Conservation (phyloP, 2,329 filamentous ascomycete species). For the Colletotrichum melonis region DNA sequence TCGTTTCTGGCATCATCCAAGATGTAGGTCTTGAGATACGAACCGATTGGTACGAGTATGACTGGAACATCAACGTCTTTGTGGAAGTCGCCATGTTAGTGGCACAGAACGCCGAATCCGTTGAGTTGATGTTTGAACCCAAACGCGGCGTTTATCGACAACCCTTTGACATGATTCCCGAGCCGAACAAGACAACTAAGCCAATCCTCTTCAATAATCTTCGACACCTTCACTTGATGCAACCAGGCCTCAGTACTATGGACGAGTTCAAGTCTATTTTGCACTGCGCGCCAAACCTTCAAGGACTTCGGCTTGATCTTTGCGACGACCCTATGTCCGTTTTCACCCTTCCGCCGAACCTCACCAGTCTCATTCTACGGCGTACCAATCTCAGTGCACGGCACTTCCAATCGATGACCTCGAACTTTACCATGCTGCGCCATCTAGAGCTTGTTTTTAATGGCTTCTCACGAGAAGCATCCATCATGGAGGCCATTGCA, state of each 20-base stretch:
- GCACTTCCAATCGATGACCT: neutral
- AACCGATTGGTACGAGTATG: conserved; percentile 11
- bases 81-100: conserved; percentile 17
- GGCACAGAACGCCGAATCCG: neutral
- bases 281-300: conserved; percentile 9
- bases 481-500: neutral
- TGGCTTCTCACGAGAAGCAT: neutral
- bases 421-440: neutral
- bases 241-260: neutral
- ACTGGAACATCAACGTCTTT: conserved; percentile 17
- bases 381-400: neutral
- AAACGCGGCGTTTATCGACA: conserved; percentile 18
- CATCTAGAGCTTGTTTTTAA: neutral
- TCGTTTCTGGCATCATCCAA: neutral
- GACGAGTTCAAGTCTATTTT: conserved; percentile 18
- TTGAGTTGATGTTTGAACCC: conserved; percentile 3
- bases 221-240: conserved; percentile 4
- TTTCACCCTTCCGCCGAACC: neutral
- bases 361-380: conserved; percentile 2
- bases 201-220: conserved; percentile 4
- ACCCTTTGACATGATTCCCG: conserved; percentile 14
- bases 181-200: neutral
- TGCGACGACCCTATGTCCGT: neutral
- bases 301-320: conserved; percentile 3
- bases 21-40: conserved; percentile 1